Evolutionary conservation across 768 basidiomycete genomes (phyloP).

Genomic region (Mycena leptocephala): DNA sequence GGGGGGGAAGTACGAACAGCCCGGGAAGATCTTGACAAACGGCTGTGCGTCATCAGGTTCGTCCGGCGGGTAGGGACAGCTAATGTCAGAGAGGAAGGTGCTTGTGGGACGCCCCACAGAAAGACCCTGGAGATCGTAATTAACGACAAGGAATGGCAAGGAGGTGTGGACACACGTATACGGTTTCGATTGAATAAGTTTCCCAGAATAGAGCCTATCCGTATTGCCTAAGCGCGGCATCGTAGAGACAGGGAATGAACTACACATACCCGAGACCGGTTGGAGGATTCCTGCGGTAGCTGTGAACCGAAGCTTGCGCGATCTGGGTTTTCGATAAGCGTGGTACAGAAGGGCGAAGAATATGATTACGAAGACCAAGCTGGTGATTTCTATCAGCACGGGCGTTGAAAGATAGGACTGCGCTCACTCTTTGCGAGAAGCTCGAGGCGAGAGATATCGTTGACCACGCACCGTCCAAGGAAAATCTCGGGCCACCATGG

Average conservation of each 20-base stretch:
- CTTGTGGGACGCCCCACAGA: too few species aligned
- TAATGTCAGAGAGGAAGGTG: too few species aligned
- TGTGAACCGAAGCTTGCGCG: conserved; percentile 26
- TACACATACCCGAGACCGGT: conserved; percentile 6
- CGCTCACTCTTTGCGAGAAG: conserved; percentile 50
- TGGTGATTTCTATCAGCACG: background rate
- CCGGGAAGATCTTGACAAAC: conserved; percentile 48
- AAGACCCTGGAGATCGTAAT: conserved; percentile 39
- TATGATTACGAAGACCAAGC: conserved; percentile 6
- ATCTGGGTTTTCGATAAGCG: background rate
- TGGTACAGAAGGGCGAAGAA: background rate
- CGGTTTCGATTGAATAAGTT: conserved; percentile 55
- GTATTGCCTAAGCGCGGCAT: background rate
- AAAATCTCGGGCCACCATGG: too few species aligned
- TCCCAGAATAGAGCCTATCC: conserved; percentile 63
- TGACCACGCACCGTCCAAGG: conserved; percentile 52
- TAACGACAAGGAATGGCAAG: background rate
- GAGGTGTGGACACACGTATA: conserved; percentile 50
- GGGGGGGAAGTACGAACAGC: conserved; percentile 42
- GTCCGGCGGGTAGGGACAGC: too few species aligned
- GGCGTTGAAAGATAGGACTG: background rate
- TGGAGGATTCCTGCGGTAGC: too few species aligned
- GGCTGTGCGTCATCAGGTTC: conserved; percentile 42
- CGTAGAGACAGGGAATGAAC: conserved; percentile 49
- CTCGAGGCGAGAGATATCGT: conserved; percentile 48